Conservation (phyloP, 148 eudicot species). For the Vaccinium vitisidaea region DNA sequence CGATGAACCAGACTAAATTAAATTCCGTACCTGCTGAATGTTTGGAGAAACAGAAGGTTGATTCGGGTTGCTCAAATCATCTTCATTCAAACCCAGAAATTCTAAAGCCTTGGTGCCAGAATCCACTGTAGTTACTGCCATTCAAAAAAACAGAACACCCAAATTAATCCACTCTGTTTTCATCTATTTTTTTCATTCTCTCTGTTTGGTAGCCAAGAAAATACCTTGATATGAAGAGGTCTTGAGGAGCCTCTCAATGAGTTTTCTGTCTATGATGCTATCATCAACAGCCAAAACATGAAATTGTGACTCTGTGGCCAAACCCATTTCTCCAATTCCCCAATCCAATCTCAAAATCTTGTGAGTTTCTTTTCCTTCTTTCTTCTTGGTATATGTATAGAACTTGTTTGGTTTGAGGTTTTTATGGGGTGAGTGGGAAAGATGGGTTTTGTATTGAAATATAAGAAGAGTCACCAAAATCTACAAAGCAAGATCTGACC, state of each 20-base stretch:
- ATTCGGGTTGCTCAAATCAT: conserved; percentile 25
- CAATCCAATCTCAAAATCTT: conserved; percentile 12
- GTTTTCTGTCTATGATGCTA: conserved; percentile 77
- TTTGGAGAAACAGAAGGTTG: conserved; percentile 48
- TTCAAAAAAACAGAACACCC: conserved; percentile 10
- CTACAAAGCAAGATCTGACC: conserved; percentile 75
- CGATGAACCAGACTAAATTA: too few relatives aligned
- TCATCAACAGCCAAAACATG: conserved; percentile 99
- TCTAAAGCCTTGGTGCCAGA: conserved; percentile 93
- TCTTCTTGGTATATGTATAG: background rate
- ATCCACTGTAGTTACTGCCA: conserved; percentile 93
- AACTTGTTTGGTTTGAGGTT: conserved; percentile 9
- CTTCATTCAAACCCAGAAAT: conserved; percentile 67
- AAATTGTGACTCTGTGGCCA: conserved; percentile 72
- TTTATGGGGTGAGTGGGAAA: conserved; percentile 17
- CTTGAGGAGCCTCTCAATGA: conserved; percentile 87
- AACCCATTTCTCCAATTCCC: conserved; percentile 48
- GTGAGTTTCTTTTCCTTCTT: background rate
- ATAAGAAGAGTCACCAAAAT: conserved; percentile 43
- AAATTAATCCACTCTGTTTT: background rate
- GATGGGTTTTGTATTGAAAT: conserved; percentile 24
- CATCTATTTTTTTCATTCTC: background rate
- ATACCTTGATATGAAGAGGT: conserved; percentile 90
- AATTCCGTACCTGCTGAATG: conserved; percentile 36
- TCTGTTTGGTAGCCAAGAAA: background rate